Conservation (phyloP, 805 yeast species). For the Candida berthetii region DNA sequence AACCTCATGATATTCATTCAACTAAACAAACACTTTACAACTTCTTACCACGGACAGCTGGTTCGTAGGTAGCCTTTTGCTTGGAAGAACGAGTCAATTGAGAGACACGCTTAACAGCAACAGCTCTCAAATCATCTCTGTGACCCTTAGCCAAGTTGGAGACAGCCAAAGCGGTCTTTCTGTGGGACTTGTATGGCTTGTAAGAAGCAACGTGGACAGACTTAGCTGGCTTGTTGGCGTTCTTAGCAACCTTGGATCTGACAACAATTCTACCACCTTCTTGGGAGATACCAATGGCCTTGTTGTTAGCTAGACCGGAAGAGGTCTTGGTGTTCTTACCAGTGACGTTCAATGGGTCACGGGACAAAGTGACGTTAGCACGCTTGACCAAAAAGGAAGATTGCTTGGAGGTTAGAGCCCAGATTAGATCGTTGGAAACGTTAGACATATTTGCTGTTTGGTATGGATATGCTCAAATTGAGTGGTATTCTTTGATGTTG, state of each 20-base stretch:
- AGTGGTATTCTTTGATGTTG: not conserved
- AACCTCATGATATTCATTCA: constrained; percentile 1
- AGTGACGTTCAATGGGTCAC: constrained; percentile 44
- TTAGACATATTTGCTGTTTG: constrained; percentile 19
- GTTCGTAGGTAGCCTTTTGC: constrained; percentile 28
- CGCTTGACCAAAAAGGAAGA: constrained; percentile 42
- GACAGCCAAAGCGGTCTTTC: constrained; percentile 38
- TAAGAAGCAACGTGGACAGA: constrained; percentile 27
- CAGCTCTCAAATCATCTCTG: constrained; percentile 42
- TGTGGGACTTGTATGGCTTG: constrained; percentile 36
- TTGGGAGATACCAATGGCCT: constrained; percentile 40
- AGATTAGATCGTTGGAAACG: constrained; percentile 39
- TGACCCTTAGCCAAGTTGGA: constrained; percentile 38
- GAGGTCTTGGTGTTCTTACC: constrained; percentile 39
- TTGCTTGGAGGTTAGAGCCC: constrained; percentile 44
- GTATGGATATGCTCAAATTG: not conserved
- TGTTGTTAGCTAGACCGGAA: constrained; percentile 42
- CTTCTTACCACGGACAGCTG: constrained; percentile 7
- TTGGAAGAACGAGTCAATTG: constrained; percentile 32
- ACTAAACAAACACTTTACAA: not conserved
- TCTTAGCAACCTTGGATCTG: constrained; percentile 35
- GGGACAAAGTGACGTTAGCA: constrained; percentile 34
- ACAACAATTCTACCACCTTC: constrained; percentile 33
- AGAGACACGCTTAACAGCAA: constrained; percentile 42
- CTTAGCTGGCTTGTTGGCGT: constrained; percentile 42